Base-by-base conservation (phyloP, 139 green algal genomes). In the Monoraphidium neglectum region DNA sequence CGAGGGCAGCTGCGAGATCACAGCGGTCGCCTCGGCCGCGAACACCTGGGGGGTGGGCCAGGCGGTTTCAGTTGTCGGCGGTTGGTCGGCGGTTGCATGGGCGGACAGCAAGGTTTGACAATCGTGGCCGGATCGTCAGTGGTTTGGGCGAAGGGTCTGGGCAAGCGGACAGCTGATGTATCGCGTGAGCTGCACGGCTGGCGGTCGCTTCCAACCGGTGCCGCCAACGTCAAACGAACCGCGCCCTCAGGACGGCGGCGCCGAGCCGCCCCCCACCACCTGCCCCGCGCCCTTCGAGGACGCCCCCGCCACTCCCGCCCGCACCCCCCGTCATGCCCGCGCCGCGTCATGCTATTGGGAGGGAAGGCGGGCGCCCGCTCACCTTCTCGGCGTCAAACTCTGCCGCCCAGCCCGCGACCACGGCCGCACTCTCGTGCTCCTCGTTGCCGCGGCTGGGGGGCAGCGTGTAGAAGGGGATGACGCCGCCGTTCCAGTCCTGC, bases 401-500 rank as follows among this genome's bases (percentile, higher is more conserved):
- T n/a, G 72, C 85, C 26, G 84, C 82, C 86, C 87, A 97, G 10
- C 54, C n/a, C 4, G 62, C 40, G 49, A 98, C 90, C 32, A 98
- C 60, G 51, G 83, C 82, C 15, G 88, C 86, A 1, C 51, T 78
- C 1, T 83, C 89, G 47, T 90, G 68, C 66, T 86, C 86, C 56
- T 87, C 77, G 57, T 90, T 88, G 37, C 63, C 81, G 32, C 61
- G 72, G 12, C 26, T 77, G 3, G 94, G 92, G 0, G 95, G 95
- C 32, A 87, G 51, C 12, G 93, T 98, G 90, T 90, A 98, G 90
- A 94, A 98, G 2, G 92, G 90, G 65, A 98, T 97, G 57, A 82
- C 85, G 36, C 96, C 96, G 56, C 90, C 86, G 79, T 97, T 97
- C 96, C 96, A 99, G 84, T 99, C 96, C 72, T 93, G 72, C 18